Evolutionary conservation across 2,329 filamentous ascomycete genomes (phyloP).

Genomic region (Spiromastix sp.): DNA sequence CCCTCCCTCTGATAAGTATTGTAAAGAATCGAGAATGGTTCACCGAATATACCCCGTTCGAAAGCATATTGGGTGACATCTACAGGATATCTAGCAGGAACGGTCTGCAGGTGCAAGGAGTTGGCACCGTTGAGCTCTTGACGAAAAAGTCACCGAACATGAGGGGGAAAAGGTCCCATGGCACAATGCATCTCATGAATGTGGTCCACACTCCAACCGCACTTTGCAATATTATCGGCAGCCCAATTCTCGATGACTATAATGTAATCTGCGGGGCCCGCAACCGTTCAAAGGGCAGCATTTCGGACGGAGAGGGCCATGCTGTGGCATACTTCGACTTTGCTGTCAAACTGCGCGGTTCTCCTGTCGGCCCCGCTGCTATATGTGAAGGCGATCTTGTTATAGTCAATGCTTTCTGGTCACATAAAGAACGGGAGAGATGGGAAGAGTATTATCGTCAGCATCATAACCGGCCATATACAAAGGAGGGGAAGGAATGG

Average conservation of each 20-base stretch:
- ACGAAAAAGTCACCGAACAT: conserved; percentile 7
- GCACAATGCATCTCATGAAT: conserved; percentile 6
- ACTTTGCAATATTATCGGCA: conserved; percentile 10
- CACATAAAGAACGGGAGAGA: conserved; percentile 1
- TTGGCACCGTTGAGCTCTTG: conserved; percentile 8
- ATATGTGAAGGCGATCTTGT: conserved; percentile 1
- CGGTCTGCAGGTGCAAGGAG: conserved; percentile 2
- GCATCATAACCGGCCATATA: conserved; percentile 7
- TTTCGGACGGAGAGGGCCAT: conserved; percentile 1
- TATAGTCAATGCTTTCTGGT: conserved; percentile 7
- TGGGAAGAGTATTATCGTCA: conserved; percentile 5
- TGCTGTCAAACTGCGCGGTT: conserved; percentile 7
- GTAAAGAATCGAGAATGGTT: conserved; percentile 13
- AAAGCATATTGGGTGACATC: background rate
- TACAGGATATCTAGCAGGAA: background rate
- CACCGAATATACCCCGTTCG: conserved; percentile 9
- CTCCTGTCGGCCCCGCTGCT: conserved; percentile 6
- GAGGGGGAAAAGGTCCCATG: conserved; percentile 3
- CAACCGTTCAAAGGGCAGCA: background rate
- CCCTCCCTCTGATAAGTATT: background rate
- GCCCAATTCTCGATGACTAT: conserved; percentile 4
- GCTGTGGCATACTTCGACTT: conserved; percentile 9
- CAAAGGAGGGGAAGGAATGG: conserved; percentile 23
- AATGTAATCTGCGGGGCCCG: background rate
- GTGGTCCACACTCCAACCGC: conserved; percentile 8